phyloP scores from a whole-genome alignment of 257 asterid genomes.

The Gardenia jasminoides region DNA sequence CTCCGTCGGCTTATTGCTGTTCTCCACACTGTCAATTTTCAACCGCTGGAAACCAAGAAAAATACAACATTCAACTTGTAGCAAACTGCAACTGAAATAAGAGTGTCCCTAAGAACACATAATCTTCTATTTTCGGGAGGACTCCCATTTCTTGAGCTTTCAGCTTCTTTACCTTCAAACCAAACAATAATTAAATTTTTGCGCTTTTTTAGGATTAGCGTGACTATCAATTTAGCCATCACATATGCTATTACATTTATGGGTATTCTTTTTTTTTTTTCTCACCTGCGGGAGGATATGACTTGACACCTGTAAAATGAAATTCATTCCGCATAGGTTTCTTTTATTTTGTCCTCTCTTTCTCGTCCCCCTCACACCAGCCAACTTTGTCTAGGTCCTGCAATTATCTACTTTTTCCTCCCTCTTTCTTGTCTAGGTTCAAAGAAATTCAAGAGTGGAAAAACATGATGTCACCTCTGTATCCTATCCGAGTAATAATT shows the following conservation, averaged over 20 bases:
- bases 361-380: not conserved
- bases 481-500: not conserved
- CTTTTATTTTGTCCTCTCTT: too few relatives aligned
- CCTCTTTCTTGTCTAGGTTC: not conserved
- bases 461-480: not conserved
- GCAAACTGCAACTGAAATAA: not conserved
- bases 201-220: too few relatives aligned
- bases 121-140: too few relatives aligned
- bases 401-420: not conserved
- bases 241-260: too few relatives aligned
- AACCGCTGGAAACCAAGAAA: slow-evolving; percentile 31
- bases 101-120: not conserved
- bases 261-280: too few relatives aligned
- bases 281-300: too few relatives aligned
- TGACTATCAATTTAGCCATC: too few relatives aligned
- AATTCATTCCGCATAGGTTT: not conserved
- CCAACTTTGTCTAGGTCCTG: not conserved
- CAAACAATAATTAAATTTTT: too few relatives aligned
- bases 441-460: not conserved
- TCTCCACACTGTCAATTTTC: slow-evolving; percentile 32
- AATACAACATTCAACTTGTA: not conserved
- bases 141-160: too few relatives aligned
- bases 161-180: too few relatives aligned
- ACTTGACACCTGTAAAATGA: not conserved
- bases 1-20: slow-evolving; percentile 23